A percentile compares a stretch with the other conserved stretches of the same genome.
phyloP scores from a whole-genome alignment of 805 yeast species.

The Komagataella pastoris region DNA sequence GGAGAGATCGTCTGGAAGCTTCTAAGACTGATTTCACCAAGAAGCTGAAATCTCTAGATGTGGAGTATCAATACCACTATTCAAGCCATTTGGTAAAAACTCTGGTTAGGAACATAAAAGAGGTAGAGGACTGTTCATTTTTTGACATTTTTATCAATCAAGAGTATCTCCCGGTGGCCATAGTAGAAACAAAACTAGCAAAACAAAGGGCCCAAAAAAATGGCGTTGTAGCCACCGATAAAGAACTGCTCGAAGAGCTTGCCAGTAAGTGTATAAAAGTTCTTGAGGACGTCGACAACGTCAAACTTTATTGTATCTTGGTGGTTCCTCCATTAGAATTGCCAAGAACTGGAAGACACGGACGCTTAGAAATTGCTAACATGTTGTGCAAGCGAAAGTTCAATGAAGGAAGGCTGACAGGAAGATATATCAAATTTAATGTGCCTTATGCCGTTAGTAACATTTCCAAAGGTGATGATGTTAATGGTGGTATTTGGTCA shows the following conservation, averaged over 20 bases:
- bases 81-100: slow-evolving; percentile 81
- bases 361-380: slow-evolving; percentile 87
- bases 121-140: slow-evolving; percentile 81
- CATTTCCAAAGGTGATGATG: slow-evolving; percentile 64
- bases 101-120: slow-evolving; percentile 65
- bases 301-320: slow-evolving; percentile 70
- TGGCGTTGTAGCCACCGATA: slow-evolving; percentile 9
- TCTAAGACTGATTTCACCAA: slow-evolving; percentile 8
- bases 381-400: slow-evolving; percentile 71
- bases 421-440: slow-evolving; percentile 73
- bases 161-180: slow-evolving; percentile 74
- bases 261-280: slow-evolving; percentile 30
- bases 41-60: slow-evolving; percentile 7
- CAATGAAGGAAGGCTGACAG: slow-evolving; percentile 64
- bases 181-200: slow-evolving; percentile 41
- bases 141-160: slow-evolving; percentile 73
- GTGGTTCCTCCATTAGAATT: slow-evolving; percentile 70
- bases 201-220: background rate
- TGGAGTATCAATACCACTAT: slow-evolving; percentile 53
- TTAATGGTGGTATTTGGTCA: slow-evolving; percentile 77
- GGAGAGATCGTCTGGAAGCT: slow-evolving; percentile 34
- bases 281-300: slow-evolving; percentile 46
- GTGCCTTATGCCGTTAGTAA: slow-evolving; percentile 47
- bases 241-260: slow-evolving; percentile 31
- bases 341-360: slow-evolving; percentile 75